Percentiles rank a stretch among this genome's conserved stretches.
Evolutionary conservation across 2,329 filamentous ascomycete species (phyloP).

Genomic region (Arthroderma sp.): DNA sequence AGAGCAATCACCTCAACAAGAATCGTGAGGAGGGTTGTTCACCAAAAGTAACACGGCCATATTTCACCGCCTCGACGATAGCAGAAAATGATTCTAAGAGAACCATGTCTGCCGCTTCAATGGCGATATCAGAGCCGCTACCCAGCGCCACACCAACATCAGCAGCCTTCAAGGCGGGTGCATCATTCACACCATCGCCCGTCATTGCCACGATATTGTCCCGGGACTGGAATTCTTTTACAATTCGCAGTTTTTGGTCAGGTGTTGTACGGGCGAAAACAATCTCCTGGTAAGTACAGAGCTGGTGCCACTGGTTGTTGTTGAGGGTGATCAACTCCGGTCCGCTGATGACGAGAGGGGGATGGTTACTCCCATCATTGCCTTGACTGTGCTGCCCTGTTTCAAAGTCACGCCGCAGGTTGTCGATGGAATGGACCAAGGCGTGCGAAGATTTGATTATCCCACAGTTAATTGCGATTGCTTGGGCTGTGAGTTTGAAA

Average conservation of each 20-base stretch:
- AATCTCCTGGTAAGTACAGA: conserved; percentile 56
- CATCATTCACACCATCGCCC: conserved; percentile 39
- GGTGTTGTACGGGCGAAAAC: conserved; percentile 67
- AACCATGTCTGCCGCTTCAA: conserved; percentile 52
- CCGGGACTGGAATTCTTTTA: conserved; percentile 57
- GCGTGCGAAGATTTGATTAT: conserved; percentile 48
- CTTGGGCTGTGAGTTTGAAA: conserved; percentile 60
- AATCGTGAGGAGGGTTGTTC: conserved; percentile 2
- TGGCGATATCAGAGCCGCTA: conserved; percentile 48
- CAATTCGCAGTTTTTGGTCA: conserved; percentile 67
- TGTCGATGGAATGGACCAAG: conserved; percentile 42
- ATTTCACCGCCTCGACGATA: conserved; percentile 59
- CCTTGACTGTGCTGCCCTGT: conserved; percentile 11
- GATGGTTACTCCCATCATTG: conserved; percentile 18
- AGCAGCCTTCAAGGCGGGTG: conserved; percentile 46
- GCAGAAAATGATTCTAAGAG: conserved; percentile 58
- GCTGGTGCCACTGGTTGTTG: conserved; percentile 55
- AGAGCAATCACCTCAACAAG: background rate
- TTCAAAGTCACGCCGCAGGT: conserved; percentile 35
- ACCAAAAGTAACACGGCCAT: conserved; percentile 59
- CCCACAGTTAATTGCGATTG: conserved; percentile 60
- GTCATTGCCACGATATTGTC: conserved; percentile 46
- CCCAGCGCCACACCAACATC: conserved; percentile 50
- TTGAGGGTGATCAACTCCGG: conserved; percentile 54
- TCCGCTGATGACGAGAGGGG: conserved; percentile 52